phyloP scores from a whole-genome alignment of 2,329 filamentous ascomycete species.

The Aureobasidium sp. region DNA sequence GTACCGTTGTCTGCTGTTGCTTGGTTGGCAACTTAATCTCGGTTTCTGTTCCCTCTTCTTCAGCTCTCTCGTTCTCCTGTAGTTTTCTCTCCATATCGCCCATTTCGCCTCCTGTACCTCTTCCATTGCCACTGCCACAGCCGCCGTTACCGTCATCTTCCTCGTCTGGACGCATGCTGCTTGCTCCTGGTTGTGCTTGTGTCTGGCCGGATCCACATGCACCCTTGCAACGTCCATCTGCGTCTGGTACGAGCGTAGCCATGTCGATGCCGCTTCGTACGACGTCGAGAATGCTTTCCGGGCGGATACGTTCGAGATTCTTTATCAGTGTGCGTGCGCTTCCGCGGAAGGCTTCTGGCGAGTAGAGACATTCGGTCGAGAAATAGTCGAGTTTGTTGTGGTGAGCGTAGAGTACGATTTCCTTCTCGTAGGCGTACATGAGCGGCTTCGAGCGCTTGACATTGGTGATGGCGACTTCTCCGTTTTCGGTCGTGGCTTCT shows the following conservation, averaged over 20 bases:
- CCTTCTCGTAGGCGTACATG: constrained; percentile 98
- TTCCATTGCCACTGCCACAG: constrained; percentile 65
- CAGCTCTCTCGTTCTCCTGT: constrained; percentile 55
- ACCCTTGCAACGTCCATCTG: constrained; percentile 44
- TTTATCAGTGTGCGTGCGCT: constrained; percentile 90
- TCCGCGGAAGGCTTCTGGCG: constrained; percentile 90
- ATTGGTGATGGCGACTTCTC: constrained; percentile 50
- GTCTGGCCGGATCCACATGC: constrained; percentile 33
- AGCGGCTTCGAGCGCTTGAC: constrained; percentile 94
- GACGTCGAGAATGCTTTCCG: constrained; percentile 90
- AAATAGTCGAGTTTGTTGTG: constrained; percentile 98
- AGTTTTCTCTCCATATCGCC: constrained; percentile 70
- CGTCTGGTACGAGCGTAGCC: constrained; percentile 69
- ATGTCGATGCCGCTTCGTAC: constrained; percentile 95
- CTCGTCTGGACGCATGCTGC: constrained; percentile 31
- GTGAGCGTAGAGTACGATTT: constrained; percentile 95
- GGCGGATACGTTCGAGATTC: constrained; percentile 84
- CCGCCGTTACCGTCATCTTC: constrained; percentile 60
- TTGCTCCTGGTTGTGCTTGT: constrained; percentile 21
- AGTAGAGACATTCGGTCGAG: constrained; percentile 97
- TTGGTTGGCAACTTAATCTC: constrained; percentile 47
- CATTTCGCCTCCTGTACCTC: constrained; percentile 68
- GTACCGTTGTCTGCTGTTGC: constrained; percentile 17
- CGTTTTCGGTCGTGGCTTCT: constrained; percentile 15
- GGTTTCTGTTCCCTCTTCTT: constrained; percentile 50